Evolutionary conservation across 345 rosid species (phyloP).

Genomic region (Citropsis articulata): DNA sequence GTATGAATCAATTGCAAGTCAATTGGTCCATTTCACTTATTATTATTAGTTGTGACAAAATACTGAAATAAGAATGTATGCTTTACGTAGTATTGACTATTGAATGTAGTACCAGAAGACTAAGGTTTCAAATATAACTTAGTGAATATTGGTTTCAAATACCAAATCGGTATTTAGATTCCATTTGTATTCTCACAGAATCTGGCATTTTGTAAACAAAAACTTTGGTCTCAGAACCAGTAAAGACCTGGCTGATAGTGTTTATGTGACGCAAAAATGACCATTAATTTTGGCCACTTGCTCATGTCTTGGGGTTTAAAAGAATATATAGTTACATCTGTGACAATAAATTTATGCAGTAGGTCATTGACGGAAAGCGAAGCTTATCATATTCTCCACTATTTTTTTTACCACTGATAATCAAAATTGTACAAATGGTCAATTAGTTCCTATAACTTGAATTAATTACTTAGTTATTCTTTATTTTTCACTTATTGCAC

Average conservation of each 20-base stretch:
- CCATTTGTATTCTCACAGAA: neutral
- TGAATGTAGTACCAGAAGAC: neutral
- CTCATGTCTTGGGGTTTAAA: too few species aligned
- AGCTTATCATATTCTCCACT: too few species aligned
- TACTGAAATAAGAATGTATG: neutral
- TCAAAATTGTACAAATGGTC: too few species aligned
- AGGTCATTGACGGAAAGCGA: too few species aligned
- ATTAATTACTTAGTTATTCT: too few species aligned
- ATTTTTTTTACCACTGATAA: too few species aligned
- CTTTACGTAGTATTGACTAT: neutral
- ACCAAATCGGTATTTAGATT: neutral
- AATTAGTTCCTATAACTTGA: too few species aligned
- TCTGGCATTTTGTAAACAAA: neutral
- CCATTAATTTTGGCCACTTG: too few species aligned
- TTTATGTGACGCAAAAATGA: neutral
- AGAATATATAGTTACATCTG: too few species aligned
- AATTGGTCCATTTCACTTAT: neutral
- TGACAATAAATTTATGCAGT: too few species aligned
- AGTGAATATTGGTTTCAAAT: too few species aligned
- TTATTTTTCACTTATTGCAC: too few species aligned
- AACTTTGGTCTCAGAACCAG: neutral
- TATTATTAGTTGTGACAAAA: neutral
- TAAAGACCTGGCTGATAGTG: neutral
- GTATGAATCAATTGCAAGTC: conserved; percentile 13
- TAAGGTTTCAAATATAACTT: neutral